Evolutionary conservation across 352 stramenopile species (phyloP).

Genomic region (Pythium oligandrum): DNA sequence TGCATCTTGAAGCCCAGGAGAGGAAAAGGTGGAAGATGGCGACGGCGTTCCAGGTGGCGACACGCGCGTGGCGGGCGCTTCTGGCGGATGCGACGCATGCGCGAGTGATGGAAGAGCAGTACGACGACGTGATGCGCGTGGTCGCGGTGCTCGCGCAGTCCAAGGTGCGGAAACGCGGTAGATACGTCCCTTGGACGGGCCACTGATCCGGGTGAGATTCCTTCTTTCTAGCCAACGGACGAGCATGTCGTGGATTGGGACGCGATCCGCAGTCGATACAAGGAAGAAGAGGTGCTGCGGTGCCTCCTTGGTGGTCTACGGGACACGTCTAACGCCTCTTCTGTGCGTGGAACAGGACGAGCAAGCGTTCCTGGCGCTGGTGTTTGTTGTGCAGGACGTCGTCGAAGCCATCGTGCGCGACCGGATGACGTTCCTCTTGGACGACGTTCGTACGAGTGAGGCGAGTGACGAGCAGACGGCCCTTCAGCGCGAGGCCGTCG

Average conservation of each 20-base stretch:
- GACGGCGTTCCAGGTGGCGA: constrained; percentile 23
- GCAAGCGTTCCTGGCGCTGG: constrained; percentile 31
- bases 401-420: constrained; percentile 41
- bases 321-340: too few relatives aligned
- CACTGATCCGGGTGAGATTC: too few relatives aligned
- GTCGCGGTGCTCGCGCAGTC: constrained; percentile 27
- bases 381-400: constrained; percentile 32
- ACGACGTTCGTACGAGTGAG: constrained; percentile 4
- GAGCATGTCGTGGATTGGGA: constrained; percentile 10
- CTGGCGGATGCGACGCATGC: constrained; percentile 20
- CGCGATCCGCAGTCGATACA: constrained; percentile 6
- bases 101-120: constrained; percentile 22
- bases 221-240: neutral
- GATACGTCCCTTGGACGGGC: too few relatives aligned
- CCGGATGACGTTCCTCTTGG: constrained; percentile 50
- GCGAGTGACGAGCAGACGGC: constrained; percentile 7
- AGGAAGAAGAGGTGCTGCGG: constrained; percentile 11
- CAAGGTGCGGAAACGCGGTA: neutral
- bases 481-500: constrained; percentile 24
- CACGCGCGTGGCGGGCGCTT: constrained; percentile 40
- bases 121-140: constrained; percentile 25
- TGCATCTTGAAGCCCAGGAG: neutral
- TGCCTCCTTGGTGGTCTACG: too few relatives aligned
- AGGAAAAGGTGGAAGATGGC: constrained; percentile 3
- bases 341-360: constrained; percentile 22